A percentile compares a stretch with the other conserved stretches of the same genome.
phyloP scores from a whole-genome alignment of 805 yeast genomes.

The Candida golubevii region DNA sequence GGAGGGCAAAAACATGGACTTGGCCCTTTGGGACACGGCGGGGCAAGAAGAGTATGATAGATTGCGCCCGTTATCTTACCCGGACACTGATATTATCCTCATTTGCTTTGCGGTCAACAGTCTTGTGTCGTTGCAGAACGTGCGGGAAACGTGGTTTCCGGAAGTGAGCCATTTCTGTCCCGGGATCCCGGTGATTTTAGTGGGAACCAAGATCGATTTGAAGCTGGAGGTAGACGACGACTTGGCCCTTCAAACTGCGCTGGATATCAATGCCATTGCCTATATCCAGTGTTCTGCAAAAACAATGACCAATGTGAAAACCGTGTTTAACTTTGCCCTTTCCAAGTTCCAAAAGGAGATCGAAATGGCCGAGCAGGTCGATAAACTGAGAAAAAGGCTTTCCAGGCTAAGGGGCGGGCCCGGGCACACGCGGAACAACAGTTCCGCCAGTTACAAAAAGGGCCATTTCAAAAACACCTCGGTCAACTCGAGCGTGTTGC shows the following conservation, averaged over 20 bases:
- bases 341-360: slow-evolving; percentile 38
- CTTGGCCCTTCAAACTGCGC: slow-evolving; percentile 50
- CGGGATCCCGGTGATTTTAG: slow-evolving; percentile 67
- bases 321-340: slow-evolving; percentile 63
- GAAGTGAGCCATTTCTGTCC: slow-evolving; percentile 84
- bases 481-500: slow-evolving; percentile 32
- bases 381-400: slow-evolving; percentile 31
- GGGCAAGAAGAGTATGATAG: slow-evolving; percentile 87
- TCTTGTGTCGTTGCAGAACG: slow-evolving; percentile 61
- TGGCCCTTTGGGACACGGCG: slow-evolving; percentile 87
- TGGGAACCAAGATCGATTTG: slow-evolving; percentile 80
- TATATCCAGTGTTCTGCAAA: slow-evolving; percentile 82
- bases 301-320: slow-evolving; percentile 57
- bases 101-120: slow-evolving; percentile 72
- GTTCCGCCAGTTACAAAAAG: slow-evolving; percentile 19
- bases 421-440: slow-evolving; percentile 18
- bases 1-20: slow-evolving; percentile 76
- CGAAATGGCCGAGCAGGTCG: slow-evolving; percentile 35
- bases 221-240: slow-evolving; percentile 36
- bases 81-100: slow-evolving; percentile 71
- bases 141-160: slow-evolving; percentile 81
- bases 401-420: slow-evolving; percentile 28
- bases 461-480: slow-evolving; percentile 38
- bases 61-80: slow-evolving; percentile 71
- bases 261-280: slow-evolving; percentile 60